Evolutionary conservation across 2,329 filamentous ascomycete genomes (phyloP).

Genomic region (Ophiostoma australiae): DNA sequence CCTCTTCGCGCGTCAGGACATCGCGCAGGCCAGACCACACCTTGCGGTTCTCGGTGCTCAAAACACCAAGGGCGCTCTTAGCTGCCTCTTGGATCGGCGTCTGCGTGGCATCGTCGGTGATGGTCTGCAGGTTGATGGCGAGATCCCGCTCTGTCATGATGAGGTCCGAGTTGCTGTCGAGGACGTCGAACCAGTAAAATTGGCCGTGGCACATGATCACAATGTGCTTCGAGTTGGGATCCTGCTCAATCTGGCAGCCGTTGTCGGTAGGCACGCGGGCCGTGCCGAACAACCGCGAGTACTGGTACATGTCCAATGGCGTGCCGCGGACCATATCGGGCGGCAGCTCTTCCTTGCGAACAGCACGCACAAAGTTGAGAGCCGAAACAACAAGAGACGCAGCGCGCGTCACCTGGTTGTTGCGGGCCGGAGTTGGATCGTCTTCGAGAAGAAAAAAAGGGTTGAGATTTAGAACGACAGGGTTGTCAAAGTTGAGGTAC

Average conservation of each 20-base stretch:
- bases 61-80: constrained; percentile 86
- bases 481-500: constrained; percentile 95
- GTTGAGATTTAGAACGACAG: constrained; percentile 94
- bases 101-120: constrained; percentile 83
- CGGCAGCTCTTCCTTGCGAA: constrained; percentile 85
- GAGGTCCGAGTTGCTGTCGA: constrained; percentile 88
- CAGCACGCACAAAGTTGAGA: constrained; percentile 85
- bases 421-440: constrained; percentile 90
- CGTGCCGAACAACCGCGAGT: constrained; percentile 89
- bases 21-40: constrained; percentile 90
- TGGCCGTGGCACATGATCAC: constrained; percentile 92
- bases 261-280: constrained; percentile 89
- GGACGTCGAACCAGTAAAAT: constrained; percentile 97
- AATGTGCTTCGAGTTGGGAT: constrained; percentile 86
- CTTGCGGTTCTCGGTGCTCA: constrained; percentile 95
- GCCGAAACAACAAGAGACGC: constrained; percentile 88
- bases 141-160: constrained; percentile 98
- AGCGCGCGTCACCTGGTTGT: constrained; percentile 92
- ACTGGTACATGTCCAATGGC: constrained; percentile 97
- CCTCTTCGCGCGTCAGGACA: constrained; percentile 75
- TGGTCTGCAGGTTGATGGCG: constrained; percentile 82
- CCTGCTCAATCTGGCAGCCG: constrained; percentile 93
- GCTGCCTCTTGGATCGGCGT: constrained; percentile 90
- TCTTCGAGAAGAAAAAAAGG: constrained; percentile 97
- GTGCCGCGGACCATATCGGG: constrained; percentile 80